These are phyloP conservation scores for Amanita molliuscula DNA, from an alignment of 768 basidiomycete species.

Conservation along the genomic window DNA sequence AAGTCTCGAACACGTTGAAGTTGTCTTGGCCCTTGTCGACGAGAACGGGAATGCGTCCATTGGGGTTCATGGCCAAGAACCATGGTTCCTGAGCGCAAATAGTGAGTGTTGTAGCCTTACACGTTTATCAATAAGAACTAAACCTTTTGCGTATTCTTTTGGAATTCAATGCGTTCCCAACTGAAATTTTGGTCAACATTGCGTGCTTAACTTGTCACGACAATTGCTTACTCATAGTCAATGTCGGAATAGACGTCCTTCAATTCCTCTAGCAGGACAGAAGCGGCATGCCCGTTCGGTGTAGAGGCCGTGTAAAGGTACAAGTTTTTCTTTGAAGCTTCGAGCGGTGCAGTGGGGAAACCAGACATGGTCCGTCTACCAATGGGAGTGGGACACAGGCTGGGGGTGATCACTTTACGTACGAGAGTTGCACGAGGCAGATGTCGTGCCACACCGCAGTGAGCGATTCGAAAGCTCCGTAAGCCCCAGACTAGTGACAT, in stretches of 20 bases:
- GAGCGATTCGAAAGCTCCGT: too few species aligned
- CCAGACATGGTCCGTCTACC: background rate
- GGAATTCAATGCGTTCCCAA: background rate
- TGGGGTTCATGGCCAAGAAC: slow-evolving; percentile 70
- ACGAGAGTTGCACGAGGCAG: too few species aligned
- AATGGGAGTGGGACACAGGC: background rate
- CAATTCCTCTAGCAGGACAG: slow-evolving; percentile 46
- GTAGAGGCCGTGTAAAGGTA: slow-evolving; percentile 31
- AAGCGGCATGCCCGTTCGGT: slow-evolving; percentile 38
- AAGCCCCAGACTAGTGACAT: too few species aligned
- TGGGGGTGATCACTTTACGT: background rate
- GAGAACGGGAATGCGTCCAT: slow-evolving; percentile 61
- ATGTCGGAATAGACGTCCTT: slow-evolving; percentile 31
- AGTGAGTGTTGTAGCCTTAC: slow-evolving; percentile 17
- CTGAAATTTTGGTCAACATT: background rate
- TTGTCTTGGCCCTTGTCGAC: slow-evolving; percentile 50
- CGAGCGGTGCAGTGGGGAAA: background rate
- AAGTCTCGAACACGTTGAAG: slow-evolving; percentile 66
- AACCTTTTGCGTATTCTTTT: background rate
- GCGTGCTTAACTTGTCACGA: background rate
- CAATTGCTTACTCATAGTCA: slow-evolving; percentile 12
- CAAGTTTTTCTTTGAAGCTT: slow-evolving; percentile 15
- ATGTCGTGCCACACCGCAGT: too few species aligned
- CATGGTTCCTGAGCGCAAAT: slow-evolving; percentile 38
- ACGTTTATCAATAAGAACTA: background rate